A percentile compares a stretch with the other conserved stretches of the same genome.
Conservation (phyloP, 164 flowering plant genomes). For the Vitis vinifera region ASM3070453v1 NC_081817.1:25694501-25695000, state of each 20-base stretch:
- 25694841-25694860: too few relatives aligned
- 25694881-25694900: too few relatives aligned
- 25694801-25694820: not conserved
- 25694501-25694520: constrained; percentile 87
- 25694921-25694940: too few relatives aligned
- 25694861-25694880: too few relatives aligned
- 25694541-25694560: constrained; percentile 86
- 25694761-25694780: constrained; percentile 86
- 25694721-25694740: constrained; percentile 67
- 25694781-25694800: not conserved
- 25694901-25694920: too few relatives aligned
- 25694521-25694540: constrained; percentile 85
- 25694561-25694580: constrained; percentile 84
- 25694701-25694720: constrained; percentile 78
- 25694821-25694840: too few relatives aligned
- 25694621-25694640: constrained; percentile 45
- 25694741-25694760: constrained; percentile 84
- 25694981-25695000: too few relatives aligned
- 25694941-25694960: too few relatives aligned
- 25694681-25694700: constrained; percentile 80
- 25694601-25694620: constrained; percentile 52
- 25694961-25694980: too few relatives aligned
- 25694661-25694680: constrained; percentile 89
- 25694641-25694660: constrained; percentile 82
- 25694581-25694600: constrained; percentile 48